Evolutionary conservation across 1,139 yeast genomes (phyloP), one percentile per base, ranked within the genome.

Genomic region (Nadsonia starkeyi-henricii): DNA sequence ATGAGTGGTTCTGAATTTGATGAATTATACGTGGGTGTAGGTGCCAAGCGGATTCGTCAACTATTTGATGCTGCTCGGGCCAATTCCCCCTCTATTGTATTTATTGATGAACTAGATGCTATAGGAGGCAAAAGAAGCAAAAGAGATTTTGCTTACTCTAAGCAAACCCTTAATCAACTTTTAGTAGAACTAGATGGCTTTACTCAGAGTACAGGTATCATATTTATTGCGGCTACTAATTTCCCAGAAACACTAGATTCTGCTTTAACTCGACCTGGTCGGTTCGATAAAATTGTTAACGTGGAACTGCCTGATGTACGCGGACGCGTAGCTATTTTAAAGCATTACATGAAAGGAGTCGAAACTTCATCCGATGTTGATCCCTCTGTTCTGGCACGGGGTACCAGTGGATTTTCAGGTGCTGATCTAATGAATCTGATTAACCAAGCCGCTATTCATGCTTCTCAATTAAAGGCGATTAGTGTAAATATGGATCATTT

Each of bases 1-100:
- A 89, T 91, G 97, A 84, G 95, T 3, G 99, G 98, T 47, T 86
- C 96, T 1, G 98, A 93, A 65, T 93, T 93, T 62, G 98, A 93
- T 64, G 98, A 93, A 65, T 77, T 93, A 56, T 93, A 89, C 60
- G 98, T 93, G 39, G 99, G 99, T 63, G 98, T 93, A 41, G 99
- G 99, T 62, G 98, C 99, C 51, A 91, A 89, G 67, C 78, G 98
- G 62, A 93, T 93, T 49, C 79, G 99, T 57, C 98, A 93, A 61
- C 74, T 93, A 55, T 93, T 93, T 61, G 72, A 80, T 12, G 95
- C 91, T 57, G 99, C 99, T 5, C 75, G 96, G 58, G 88, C 89
- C 42, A 85, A 88, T 62, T 88, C 96, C 0, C 99, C 99, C 2
- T 96, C 97, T 1, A 93, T 93, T 58, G 85, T 91, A 45, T 91